phyloP scores from a whole-genome alignment of 164 flowering plant species.

The Litsea cubeba region DNA sequence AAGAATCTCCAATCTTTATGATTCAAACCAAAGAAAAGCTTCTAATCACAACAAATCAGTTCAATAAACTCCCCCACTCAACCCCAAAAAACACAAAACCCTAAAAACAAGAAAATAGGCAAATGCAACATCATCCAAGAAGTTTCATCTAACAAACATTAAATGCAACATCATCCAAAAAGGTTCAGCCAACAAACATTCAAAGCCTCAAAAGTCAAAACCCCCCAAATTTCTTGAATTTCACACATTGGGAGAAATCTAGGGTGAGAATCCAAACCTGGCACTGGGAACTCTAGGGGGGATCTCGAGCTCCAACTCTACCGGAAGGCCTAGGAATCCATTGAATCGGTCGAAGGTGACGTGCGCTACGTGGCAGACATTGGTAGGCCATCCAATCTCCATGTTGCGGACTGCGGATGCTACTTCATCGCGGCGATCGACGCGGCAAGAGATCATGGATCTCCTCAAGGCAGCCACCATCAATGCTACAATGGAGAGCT shows the following conservation, averaged over 20 bases:
- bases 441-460: conserved; percentile 81
- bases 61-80: neutral
- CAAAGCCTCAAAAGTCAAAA: neutral
- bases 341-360: conserved; percentile 94
- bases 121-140: neutral
- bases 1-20: neutral
- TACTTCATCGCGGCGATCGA: conserved; percentile 53
- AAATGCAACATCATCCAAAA: neutral
- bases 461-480: conserved; percentile 68
- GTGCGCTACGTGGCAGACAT: conserved; percentile 82
- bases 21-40: neutral
- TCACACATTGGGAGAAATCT: neutral
- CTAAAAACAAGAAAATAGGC: neutral
- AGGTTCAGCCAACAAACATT: neutral
- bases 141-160: neutral
- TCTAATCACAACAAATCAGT: neutral
- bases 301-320: conserved; percentile 82
- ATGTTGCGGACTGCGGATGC: conserved; percentile 48
- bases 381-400: conserved; percentile 96
- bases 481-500: conserved; percentile 56
- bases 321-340: conserved; percentile 93
- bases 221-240: conserved; percentile 14
- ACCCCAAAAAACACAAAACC: neutral
- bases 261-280: conserved; percentile 41
- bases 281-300: conserved; percentile 87